Evolutionary conservation across 2,329 filamentous ascomycete species (phyloP), one percentile per base, ranked within the genome.

Genomic region (Catunica adiposa): DNA sequence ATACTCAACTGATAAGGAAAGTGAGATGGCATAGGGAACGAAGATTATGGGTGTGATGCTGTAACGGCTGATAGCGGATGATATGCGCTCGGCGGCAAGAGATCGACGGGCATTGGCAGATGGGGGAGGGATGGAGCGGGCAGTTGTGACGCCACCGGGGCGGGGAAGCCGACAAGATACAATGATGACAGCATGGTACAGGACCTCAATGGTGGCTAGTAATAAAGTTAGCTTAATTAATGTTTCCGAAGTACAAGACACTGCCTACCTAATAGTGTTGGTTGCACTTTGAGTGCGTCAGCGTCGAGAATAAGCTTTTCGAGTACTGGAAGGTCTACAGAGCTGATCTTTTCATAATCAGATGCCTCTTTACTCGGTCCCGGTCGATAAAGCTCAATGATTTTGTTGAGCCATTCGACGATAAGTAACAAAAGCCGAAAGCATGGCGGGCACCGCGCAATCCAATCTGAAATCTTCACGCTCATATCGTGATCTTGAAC

Each of bases 131-230:
- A 68, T 70, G 3, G 67, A 74, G 25, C 66, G 68, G 34, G 68
- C 70, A 44, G 67, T 69, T 1, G 67, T 65, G 31, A 65, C 58
- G 20, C 68, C 67, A 46, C 71, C 66, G 9, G 68, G 68, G 9
- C 71, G 64, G 2, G 73, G 69, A 3, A 75, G 70, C n/a, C 79
- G 72, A 52, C 77, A 81, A 0, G 79, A 82, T 1, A 83, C 67
- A 7, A 83, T 80, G 37, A 78, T 75, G 5, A 83, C 75, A 2
- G 79, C 77, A 61, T 83, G 78, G 61, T 83, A 83, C 15, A 83
- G 73, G 0, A 77, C 73, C 60, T 83, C 79, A 5, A 83, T 71
- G 0, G 79, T 81, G 6, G 73, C 78, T 79, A 38, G 3, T 9
- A 34, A 5, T 17, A 4, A 2, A 1, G 26, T 29, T 23, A n/a